Evolutionary conservation across 352 stramenopile species (phyloP).

Genomic region (Globisporangium heterothallicum): DNA sequence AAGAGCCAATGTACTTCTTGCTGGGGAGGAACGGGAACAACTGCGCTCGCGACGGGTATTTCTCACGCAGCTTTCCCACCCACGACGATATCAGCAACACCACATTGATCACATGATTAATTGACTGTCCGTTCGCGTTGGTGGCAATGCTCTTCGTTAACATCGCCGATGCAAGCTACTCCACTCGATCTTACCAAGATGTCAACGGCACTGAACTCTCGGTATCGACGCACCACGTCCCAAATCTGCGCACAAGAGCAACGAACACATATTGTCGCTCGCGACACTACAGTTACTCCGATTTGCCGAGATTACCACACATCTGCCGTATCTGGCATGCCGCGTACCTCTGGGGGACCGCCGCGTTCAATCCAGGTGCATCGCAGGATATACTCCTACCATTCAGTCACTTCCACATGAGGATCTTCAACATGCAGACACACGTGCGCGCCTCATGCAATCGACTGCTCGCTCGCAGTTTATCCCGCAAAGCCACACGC

Average conservation of each 20-base stretch:
- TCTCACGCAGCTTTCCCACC: conserved; percentile 58
- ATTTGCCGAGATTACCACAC: too few relatives aligned
- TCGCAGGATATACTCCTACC: conserved; percentile 77
- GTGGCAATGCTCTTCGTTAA: too few relatives aligned
- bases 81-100: neutral
- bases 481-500: neutral
- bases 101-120: too few relatives aligned
- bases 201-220: conserved; percentile 83
- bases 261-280: neutral
- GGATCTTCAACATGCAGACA: too few relatives aligned
- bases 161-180: too few relatives aligned
- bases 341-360: conserved; percentile 34
- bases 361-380: conserved; percentile 65
- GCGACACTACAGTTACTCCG: too few relatives aligned
- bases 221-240: conserved; percentile 78
- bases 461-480: neutral
- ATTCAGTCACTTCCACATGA: neutral
- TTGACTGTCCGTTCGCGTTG: too few relatives aligned
- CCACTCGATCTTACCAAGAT: conserved; percentile 74
- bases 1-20: conserved; percentile 87
- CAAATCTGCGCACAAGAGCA: conserved; percentile 53
- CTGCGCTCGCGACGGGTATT: conserved; percentile 68
- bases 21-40: conserved; percentile 77
- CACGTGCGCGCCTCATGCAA: too few relatives aligned
- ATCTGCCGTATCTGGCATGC: too few relatives aligned